These are phyloP conservation scores for Boletus rubescentipes DNA, from an alignment of 768 basidiomycete species.

Conservation along the genomic window DNA sequence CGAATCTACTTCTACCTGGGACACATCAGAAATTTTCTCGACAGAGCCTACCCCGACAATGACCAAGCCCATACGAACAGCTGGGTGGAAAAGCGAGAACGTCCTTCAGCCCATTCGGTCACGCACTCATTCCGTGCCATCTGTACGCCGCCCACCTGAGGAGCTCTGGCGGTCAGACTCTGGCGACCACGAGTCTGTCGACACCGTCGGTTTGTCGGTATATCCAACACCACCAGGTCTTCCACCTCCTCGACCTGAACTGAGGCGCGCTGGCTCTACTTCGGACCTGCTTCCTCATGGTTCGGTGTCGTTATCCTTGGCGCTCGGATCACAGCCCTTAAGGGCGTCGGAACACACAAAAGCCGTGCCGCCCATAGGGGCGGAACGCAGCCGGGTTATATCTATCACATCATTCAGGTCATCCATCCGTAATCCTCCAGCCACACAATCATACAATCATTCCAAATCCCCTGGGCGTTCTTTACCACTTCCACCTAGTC, in stretches of 20 bases:
- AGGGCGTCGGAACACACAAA: constrained; percentile 21
- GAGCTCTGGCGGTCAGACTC: constrained; percentile 22
- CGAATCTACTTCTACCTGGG: constrained; percentile 13
- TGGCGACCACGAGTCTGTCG: not conserved
- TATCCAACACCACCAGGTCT: constrained; percentile 25
- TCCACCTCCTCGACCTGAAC: constrained; percentile 6
- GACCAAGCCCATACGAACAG: constrained; percentile 1
- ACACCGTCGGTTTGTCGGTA: not conserved
- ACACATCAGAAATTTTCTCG: not conserved
- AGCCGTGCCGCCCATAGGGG: constrained; percentile 28
- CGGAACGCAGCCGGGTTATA: constrained; percentile 28
- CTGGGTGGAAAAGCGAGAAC: constrained; percentile 22
- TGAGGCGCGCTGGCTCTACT: constrained; percentile 8
- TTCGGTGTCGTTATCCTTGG: constrained; percentile 24
- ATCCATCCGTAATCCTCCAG: not conserved
- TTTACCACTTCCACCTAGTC: constrained; percentile 4
- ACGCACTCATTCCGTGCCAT: constrained; percentile 14
- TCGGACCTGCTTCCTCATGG: constrained; percentile 1
- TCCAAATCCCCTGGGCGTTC: constrained; percentile 8
- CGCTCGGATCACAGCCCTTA: constrained; percentile 29
- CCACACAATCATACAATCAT: not conserved
- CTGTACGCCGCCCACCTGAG: constrained; percentile 17
- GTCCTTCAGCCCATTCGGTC: constrained; percentile 16
- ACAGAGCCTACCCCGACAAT: constrained; percentile 1
- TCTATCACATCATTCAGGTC: constrained; percentile 17